Evolutionary conservation across 352 stramenopile genomes (phyloP).

Genomic region (Pilasporangium apinafurcum): DNA sequence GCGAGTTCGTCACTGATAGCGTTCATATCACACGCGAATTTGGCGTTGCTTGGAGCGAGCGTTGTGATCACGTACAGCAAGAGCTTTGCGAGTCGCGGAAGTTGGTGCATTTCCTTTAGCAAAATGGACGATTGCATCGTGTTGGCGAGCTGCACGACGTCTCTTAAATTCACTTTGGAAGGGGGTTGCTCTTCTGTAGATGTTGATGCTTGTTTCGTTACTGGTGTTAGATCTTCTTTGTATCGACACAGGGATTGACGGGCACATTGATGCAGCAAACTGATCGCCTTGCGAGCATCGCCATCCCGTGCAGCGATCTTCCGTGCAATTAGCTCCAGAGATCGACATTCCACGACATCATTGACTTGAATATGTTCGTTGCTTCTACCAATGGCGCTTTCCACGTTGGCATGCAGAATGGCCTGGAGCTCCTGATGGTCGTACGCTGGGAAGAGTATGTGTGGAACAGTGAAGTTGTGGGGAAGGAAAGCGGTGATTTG

Average conservation of each 20-base stretch:
- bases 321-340: slow-evolving; percentile 57
- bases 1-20: slow-evolving; percentile 42
- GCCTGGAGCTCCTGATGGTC: slow-evolving; percentile 31
- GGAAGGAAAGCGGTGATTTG: slow-evolving; percentile 28
- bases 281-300: slow-evolving; percentile 54
- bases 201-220: background rate
- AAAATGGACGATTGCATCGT: slow-evolving; percentile 28
- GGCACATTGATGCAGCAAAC: slow-evolving; percentile 51
- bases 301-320: slow-evolving; percentile 63
- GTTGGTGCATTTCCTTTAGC: slow-evolving; percentile 48
- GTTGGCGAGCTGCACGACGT: slow-evolving; percentile 29
- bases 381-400: slow-evolving; percentile 7
- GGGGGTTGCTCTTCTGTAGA: background rate
- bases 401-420: slow-evolving; percentile 40
- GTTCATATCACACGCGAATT: slow-evolving; percentile 26
- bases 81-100: slow-evolving; percentile 59
- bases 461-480: slow-evolving; percentile 20
- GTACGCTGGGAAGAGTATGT: slow-evolving; percentile 59
- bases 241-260: slow-evolving; percentile 25
- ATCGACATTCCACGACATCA: slow-evolving; percentile 27
- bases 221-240: background rate
- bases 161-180: slow-evolving; percentile 19
- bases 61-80: slow-evolving; percentile 58
- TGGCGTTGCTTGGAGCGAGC: slow-evolving; percentile 29
- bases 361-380: background rate